phyloP scores from a whole-genome alignment of 148 eudicot species.

The Vaccinium darrowii region DNA sequence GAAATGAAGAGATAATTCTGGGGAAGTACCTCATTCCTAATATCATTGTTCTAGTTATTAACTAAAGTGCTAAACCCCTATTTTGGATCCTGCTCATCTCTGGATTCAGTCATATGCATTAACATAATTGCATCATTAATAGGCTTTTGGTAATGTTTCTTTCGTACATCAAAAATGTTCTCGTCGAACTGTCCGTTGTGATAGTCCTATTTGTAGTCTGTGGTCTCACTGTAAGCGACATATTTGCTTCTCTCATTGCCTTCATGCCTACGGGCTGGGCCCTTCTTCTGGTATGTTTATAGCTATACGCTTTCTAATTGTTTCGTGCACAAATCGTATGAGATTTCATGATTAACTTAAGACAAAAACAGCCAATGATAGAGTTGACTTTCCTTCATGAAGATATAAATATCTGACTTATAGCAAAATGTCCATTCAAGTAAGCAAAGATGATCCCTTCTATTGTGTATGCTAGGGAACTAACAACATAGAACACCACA shows the following conservation, averaged over 20 bases:
- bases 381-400: background rate
- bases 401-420: background rate
- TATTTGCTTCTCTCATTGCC: constrained; percentile 83
- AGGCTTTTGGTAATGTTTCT: constrained; percentile 6
- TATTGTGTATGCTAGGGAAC: background rate
- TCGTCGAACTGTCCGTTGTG: background rate
- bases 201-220: constrained; percentile 80
- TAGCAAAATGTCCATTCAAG: background rate
- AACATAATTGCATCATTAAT: background rate
- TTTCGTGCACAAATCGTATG: background rate
- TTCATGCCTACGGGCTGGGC: constrained; percentile 98
- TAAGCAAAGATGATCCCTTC: background rate
- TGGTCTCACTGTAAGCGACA: constrained; percentile 59
- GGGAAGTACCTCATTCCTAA: background rate
- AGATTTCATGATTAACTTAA: background rate
- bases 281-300: constrained; percentile 67
- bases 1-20: background rate
- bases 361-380: background rate
- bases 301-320: background rate
- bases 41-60: background rate
- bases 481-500: background rate
- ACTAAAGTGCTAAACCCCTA: background rate
- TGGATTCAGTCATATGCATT: background rate
- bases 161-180: background rate
- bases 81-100: background rate